phyloP scores from a whole-genome alignment of 352 stramenopile species.

The Hyaloperonospora arabidopsidis region DNA sequence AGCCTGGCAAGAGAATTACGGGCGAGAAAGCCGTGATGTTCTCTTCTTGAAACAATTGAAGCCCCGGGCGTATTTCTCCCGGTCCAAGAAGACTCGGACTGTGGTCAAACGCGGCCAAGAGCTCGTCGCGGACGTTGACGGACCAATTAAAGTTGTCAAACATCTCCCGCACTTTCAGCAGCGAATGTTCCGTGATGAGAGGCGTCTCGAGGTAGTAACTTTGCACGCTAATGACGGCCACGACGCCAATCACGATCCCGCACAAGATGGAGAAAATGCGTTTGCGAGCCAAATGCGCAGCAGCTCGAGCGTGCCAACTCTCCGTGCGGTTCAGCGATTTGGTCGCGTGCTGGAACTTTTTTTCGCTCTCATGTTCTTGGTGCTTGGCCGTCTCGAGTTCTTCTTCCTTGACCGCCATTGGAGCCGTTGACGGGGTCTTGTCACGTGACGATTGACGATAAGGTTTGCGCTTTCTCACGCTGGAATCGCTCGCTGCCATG shows the following conservation, averaged over 20 bases:
- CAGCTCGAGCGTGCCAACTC: constrained; percentile 50
- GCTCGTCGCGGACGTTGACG: constrained; percentile 55
- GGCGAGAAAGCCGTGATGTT: constrained; percentile 55
- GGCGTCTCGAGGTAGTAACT: constrained; percentile 42
- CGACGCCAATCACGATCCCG: constrained; percentile 49
- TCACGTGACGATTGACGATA: constrained; percentile 4
- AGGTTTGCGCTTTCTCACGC: constrained; percentile 27
- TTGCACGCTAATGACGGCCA: constrained; percentile 40
- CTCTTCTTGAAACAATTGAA: constrained; percentile 38
- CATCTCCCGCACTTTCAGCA: constrained; percentile 47
- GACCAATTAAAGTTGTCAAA: constrained; percentile 64
- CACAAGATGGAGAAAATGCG: constrained; percentile 64
- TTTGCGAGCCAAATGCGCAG: constrained; percentile 49
- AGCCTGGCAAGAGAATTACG: constrained; percentile 89
- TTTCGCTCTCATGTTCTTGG: constrained; percentile 11
- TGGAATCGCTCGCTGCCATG: background rate
- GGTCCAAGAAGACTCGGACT: constrained; percentile 33
- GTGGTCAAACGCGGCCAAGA: constrained; percentile 55
- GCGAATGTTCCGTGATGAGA: constrained; percentile 41
- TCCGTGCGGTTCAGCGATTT: constrained; percentile 31
- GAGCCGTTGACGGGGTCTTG: constrained; percentile 1
- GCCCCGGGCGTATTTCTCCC: constrained; percentile 36
- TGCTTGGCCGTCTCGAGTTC: constrained; percentile 4
- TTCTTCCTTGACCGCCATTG: constrained; percentile 8
- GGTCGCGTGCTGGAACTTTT: constrained; percentile 11